Evolutionary conservation across 805 yeast genomes (phyloP), one percentile per base, ranked within the genome.

Genomic region (Starmerella davenportii): DNA sequence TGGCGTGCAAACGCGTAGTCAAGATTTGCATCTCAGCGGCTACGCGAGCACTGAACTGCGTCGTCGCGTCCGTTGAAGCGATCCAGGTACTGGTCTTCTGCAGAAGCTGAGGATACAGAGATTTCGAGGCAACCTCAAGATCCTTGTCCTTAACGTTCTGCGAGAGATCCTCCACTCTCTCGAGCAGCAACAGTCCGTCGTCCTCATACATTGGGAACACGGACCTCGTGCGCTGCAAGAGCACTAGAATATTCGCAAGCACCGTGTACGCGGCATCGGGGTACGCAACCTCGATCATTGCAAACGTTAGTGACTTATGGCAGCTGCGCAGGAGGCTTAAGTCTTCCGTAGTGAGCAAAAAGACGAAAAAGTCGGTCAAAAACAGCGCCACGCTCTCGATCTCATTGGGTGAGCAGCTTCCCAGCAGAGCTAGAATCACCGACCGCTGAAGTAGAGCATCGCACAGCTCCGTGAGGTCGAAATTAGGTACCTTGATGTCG

Each of bases 111-210:
- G 48, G 47, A 13, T 35, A 33, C n/a, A 46, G 34, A n/a, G 50
- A 46, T 28, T 38, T 45, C 19, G 49, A 49, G 5, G 49, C 46
- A 1, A 47, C 43, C n/a, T 35, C 39, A 2, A 46, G 32, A 35
- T 46, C 50, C 9, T 39, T 41, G 15, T 34, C 25, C 15, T 36
- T 37, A 13, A 32, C n/a, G 3, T 20, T 28, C 1, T 41, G 34
- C 3, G 44, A 37, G 5, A 45, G 38, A 17, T 39, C 36, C 34
- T 30, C 35, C 5, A 46, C 28, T 3, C 46, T 35, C n/a, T 21
- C 3, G 14, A 32, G 18, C 2, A 46, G 17, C n/a, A 19, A 21
- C 3, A 18, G 33, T 4, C 49, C 49, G 20, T 46, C 38, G 5
- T n/a, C 7, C n/a, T 20, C 17, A 15, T 20, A 28, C 14, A 40